Percentiles rank a stretch among this genome's conserved stretches.
Conservation (phyloP, 164 flowering plant species). For the Euptelea pleiosperma region DNA sequence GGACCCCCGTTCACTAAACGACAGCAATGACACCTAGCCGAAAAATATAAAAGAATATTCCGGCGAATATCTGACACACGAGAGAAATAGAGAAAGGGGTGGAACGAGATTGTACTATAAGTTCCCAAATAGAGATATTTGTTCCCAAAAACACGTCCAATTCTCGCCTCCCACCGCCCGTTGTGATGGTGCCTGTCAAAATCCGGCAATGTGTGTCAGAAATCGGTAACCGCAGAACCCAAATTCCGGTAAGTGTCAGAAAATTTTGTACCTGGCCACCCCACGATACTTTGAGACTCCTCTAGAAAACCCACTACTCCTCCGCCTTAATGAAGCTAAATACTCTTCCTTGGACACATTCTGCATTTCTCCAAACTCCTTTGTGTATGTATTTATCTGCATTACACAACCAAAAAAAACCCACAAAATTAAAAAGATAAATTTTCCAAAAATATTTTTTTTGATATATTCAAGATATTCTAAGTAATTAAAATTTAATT, state of each 20-base stretch:
- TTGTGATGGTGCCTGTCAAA: constrained; percentile 50
- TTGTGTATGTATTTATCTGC: constrained; percentile 56
- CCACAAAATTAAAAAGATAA: not conserved
- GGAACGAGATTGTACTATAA: constrained; percentile 22
- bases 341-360: constrained; percentile 67
- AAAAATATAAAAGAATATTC: not conserved
- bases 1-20: not conserved
- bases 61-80: not conserved
- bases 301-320: constrained; percentile 89
- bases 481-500: too few relatives aligned
- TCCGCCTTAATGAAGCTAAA: constrained; percentile 60
- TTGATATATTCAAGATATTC: too few relatives aligned
- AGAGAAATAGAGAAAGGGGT: not conserved
- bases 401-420: not conserved
- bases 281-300: constrained; percentile 97
- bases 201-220: constrained; percentile 18
- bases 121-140: constrained; percentile 54
- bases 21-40: not conserved
- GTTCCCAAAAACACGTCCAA: constrained; percentile 52
- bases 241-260: not conserved
- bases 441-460: too few relatives aligned
- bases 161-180: constrained; percentile 60
- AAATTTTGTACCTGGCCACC: constrained; percentile 66
- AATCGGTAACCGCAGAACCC: constrained; percentile 1
- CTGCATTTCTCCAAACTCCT: constrained; percentile 71